phyloP scores from a whole-genome alignment of 768 basidiomycete genomes.

The Hygrophorus russula region DNA sequence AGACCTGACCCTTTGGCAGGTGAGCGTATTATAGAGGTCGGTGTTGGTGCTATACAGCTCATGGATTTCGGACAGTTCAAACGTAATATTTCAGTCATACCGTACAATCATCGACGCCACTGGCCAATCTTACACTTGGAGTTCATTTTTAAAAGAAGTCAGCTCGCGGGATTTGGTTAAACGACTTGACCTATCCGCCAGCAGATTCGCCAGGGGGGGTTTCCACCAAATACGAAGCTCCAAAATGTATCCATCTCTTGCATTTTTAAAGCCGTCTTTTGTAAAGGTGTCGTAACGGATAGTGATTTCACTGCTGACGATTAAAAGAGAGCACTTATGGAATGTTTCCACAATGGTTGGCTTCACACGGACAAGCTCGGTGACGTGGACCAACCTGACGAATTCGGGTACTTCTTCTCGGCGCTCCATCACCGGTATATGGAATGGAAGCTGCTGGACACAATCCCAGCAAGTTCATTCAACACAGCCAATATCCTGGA shows the following conservation, averaged over 20 bases:
- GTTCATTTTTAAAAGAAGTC: conserved; percentile 2
- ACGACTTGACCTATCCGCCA: not conserved
- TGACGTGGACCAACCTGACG: not conserved
- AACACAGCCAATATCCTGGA: conserved; percentile 2
- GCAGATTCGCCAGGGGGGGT: conserved; percentile 5
- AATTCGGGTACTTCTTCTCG: conserved; percentile 9
- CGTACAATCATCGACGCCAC: conserved; percentile 7
- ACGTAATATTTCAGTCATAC: conserved; percentile 10
- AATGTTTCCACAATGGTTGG: conserved; percentile 9
- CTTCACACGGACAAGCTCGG: conserved; percentile 4
- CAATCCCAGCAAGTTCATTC: not conserved
- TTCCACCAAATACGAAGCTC: conserved; percentile 5
- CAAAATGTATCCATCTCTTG: conserved; percentile 3
- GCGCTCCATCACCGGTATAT: conserved; percentile 12
- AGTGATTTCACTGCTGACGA: not conserved
- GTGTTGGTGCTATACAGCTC: too few relatives aligned
- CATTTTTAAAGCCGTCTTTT: conserved; percentile 6
- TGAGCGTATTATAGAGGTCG: too few relatives aligned
- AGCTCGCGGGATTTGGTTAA: conserved; percentile 1
- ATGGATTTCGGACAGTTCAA: too few relatives aligned
- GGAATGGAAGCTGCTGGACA: conserved; percentile 9
- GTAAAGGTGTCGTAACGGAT: conserved; percentile 2
- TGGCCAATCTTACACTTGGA: conserved; percentile 3
- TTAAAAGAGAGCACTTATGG: not conserved
- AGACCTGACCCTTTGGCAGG: too few relatives aligned